Percentiles rank a stretch among this genome's conserved stretches.
These are phyloP conservation scores for Salix suchowensis DNA, from an alignment of 345 rosid species.

Conservation along the genomic window DNA sequence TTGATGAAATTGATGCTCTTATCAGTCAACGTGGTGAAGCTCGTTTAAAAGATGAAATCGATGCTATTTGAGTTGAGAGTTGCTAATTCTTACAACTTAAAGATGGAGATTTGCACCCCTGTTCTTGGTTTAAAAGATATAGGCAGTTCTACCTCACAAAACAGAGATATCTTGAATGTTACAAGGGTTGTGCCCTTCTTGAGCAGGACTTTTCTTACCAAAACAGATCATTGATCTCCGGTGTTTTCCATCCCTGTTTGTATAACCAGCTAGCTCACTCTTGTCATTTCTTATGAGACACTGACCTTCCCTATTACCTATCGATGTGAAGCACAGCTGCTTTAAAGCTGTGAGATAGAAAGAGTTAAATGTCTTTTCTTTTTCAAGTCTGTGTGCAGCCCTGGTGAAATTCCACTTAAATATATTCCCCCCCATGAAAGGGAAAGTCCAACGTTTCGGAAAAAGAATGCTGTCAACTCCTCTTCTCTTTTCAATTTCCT, in stretches of 20 bases:
- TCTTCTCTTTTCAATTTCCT: not conserved
- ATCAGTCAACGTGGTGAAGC: conserved; percentile 98
- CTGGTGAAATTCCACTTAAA: not conserved
- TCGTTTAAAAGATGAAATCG: not conserved
- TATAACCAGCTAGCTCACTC: not conserved
- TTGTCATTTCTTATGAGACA: not conserved
- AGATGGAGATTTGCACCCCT: not conserved
- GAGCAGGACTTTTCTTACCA: not conserved
- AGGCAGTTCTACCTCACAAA: not conserved
- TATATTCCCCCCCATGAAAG: not conserved
- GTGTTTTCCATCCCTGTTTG: not conserved
- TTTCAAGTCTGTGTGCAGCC: not conserved
- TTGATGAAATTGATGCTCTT: conserved; percentile 96
- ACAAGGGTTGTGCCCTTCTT: not conserved
- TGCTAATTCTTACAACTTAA: not conserved
- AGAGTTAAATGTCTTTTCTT: not conserved
- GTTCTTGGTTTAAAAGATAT: not conserved
- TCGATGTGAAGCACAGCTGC: not conserved
- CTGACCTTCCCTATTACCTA: not conserved
- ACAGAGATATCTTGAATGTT: not conserved
- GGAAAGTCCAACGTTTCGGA: not conserved
- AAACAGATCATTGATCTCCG: not conserved
- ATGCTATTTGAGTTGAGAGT: not conserved
- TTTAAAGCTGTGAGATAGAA: not conserved
- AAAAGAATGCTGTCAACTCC: not conserved